Base-by-base conservation (phyloP, 2,329 filamentous ascomycete genomes). In the Ophiostoma triangulosporum region DNA sequence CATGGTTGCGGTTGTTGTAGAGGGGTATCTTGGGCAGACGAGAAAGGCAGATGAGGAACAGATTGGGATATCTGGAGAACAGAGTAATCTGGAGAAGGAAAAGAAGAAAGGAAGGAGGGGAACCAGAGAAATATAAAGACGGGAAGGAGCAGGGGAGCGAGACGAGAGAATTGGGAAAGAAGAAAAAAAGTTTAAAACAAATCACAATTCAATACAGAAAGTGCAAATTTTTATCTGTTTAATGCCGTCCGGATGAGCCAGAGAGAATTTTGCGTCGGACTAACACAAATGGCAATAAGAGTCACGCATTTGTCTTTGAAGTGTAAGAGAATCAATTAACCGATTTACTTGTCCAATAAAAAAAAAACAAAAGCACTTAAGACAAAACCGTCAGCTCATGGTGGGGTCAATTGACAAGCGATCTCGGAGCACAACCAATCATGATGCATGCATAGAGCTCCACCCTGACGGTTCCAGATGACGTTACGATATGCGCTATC, bases 71-170 rank as follows among this genome's bases (percentile, higher is more conserved):
- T 43, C 45, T 40, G 31, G 38, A 26, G 46, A 36, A 54, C 35
- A 29, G 17, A 17, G 40, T 46, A 17, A 46, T 50, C 24, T 45
- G 33, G 53, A 50, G 40, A 40, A 24, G 22, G 22, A 29, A 26
- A 33, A 50, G 5, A 27, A 48, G 26, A 46, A 38, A 9, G 26
- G 40, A 33, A 26, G 17, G 14, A n/a, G 12, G 22, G 17, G 32
- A 20, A 51, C 4, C 17, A 9, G 35, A 20, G 35, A 43, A 43
- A 43, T 20, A 20, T 43, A 43, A 43, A 43, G 38, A 14, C 20
- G 32, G 51, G 24, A 48, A n/a, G 60, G 35, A 40, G 46, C 43
- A 17, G 60, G 57, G 57, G 45, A 61, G 56, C 58, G 60, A 63
- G 57, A 61, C 60, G 54, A 17, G 17, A 54, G 40, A 22, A 51